Evolutionary conservation across 1,284 basidiomycete genomes (phyloP).

Genomic region (Hortiboletus rubellus): DNA sequence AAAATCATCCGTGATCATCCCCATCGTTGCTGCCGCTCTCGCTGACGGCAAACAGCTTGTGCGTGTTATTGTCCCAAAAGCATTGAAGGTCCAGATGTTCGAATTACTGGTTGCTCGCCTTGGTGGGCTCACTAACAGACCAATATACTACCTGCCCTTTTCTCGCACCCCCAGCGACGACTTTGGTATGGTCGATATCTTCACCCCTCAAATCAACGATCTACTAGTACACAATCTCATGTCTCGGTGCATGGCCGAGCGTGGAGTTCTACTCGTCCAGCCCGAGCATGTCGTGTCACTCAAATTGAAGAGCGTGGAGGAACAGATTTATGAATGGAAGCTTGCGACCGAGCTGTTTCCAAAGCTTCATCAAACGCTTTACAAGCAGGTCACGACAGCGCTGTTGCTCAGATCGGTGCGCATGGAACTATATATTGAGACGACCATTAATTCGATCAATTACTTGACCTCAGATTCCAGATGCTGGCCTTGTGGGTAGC

Average conservation of each 20-base stretch:
- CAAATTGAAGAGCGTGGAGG: neutral
- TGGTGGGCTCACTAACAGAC: constrained; percentile 43
- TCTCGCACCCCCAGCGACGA: constrained; percentile 29
- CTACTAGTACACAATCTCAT: neutral
- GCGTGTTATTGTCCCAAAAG: constrained; percentile 50
- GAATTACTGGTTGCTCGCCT: constrained; percentile 44
- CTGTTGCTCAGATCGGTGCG: too few species aligned
- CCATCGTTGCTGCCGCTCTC: constrained; percentile 41
- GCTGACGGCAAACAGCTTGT: constrained; percentile 45
- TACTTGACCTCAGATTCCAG: neutral
- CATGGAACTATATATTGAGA: neutral
- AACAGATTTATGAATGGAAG: neutral
- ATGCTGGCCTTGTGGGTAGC: too few species aligned
- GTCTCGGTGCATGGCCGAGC: neutral
- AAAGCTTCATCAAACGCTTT: neutral
- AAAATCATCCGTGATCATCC: constrained; percentile 55
- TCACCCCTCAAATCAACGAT: too few species aligned
- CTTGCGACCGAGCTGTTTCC: accelerated
- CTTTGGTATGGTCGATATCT: too few species aligned
- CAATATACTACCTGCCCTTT: constrained; percentile 50
- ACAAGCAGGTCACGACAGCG: neutral
- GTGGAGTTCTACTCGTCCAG: neutral
- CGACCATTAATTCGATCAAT: neutral
- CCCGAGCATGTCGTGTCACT: neutral
- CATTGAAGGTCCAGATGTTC: constrained; percentile 46